Evolutionary conservation across 805 yeast species (phyloP), one percentile per base, ranked within the genome.

Genomic region (Candida odintsovae): DNA sequence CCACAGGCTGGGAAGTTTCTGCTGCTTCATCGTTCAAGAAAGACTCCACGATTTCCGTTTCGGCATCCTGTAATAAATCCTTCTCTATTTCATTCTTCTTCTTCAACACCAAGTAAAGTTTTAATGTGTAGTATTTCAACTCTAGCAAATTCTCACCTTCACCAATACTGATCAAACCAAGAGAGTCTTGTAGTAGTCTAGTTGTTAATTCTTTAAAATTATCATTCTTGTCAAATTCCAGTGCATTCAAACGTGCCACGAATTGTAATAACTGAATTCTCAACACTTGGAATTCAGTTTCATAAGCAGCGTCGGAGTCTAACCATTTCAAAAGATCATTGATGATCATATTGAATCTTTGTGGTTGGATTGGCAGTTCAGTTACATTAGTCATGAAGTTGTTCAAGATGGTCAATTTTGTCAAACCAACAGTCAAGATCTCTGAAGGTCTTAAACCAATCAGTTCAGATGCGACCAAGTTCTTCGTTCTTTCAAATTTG

Each of bases 301-400:
- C 88, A 59, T 77, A 83, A 1, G 84, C 78, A 43, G 73, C 54
- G 19, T 79, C 88, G 15, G 82, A 72, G 21, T 80, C 85, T 20
- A 83, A 53, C 87, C 90, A 83, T 18, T 64, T 65, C 5, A 63
- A 57, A 1, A 89, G 52, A 6, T 76, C 72, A 38, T 70, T 74
- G 18, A 86, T 50, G 9, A 83, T 64, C 87, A 85, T 78, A 38
- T 71, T 75, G 36, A 83, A 66, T 53, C 94, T 73, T 56, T 82
- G 90, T 3, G 76, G 70, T 7, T 87, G 83, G 22, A 86, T 65
- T 2, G 80, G 70, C n/a, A 60, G 64, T 40, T 64, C 66, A 1
- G 46, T 56, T 20, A 50, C 51, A 16, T 64, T 70, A 2, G 41
- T 20, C 48, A 79, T 68, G 51, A 69, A 64, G 47, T 71, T 68